Evolutionary conservation across 139 green algal species (phyloP).

Genomic region (Haematococcus lacustris): DNA sequence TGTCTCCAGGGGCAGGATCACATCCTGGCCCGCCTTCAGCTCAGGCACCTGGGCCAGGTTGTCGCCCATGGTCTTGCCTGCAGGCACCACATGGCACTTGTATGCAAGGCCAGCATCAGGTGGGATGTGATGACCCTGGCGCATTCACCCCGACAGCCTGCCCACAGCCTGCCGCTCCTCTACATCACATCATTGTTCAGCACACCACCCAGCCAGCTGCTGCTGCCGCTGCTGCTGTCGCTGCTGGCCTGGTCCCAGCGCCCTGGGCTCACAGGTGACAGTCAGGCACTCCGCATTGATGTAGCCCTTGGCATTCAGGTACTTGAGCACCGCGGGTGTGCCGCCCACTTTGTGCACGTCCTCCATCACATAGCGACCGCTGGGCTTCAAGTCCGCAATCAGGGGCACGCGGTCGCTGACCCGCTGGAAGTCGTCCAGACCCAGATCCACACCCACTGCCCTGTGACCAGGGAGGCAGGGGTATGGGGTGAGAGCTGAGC

Average conservation of each 20-base stretch:
- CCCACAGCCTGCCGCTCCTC: too few species aligned
- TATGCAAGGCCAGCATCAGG: too few species aligned
- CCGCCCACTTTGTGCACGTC: conserved; percentile 95
- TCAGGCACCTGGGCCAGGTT: conserved; percentile 80
- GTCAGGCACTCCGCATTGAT: conserved; percentile 87
- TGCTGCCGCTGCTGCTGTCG: too few species aligned
- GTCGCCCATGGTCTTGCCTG: conserved; percentile 88
- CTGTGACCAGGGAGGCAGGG: conserved; percentile 11
- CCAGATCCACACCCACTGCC: conserved; percentile 69
- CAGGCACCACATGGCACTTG: too few species aligned
- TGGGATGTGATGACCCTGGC: too few species aligned
- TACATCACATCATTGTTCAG: too few species aligned
- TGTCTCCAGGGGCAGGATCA: conserved; percentile 78
- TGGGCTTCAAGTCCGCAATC: conserved; percentile 94
- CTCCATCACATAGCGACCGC: conserved; percentile 97
- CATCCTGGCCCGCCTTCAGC: conserved; percentile 79
- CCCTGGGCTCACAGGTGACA: conserved; percentile 64
- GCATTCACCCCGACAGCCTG: too few species aligned
- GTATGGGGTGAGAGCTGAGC: too few species aligned
- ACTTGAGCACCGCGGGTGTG: conserved; percentile 94
- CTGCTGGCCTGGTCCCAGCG: too few species aligned
- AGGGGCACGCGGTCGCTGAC: conserved; percentile 85
- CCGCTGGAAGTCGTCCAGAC: conserved; percentile 93
- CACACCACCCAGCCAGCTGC: too few species aligned
- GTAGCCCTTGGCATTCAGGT: conserved; percentile 80